Evolutionary conservation across 441 rosid species (phyloP).

Genomic region (Jatropha multifida): DNA sequence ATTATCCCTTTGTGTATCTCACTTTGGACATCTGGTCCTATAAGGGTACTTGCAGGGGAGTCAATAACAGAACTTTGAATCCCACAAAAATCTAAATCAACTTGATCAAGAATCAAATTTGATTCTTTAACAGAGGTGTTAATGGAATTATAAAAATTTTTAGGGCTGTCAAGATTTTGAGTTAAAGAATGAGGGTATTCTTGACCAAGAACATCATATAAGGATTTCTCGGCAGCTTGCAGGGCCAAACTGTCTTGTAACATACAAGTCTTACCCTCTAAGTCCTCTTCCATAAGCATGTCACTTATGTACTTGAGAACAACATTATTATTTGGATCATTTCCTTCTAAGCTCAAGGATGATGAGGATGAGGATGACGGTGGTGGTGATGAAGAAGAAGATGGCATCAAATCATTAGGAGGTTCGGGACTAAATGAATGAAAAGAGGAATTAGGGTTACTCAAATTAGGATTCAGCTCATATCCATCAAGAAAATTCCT

Average conservation of each 20-base stretch:
- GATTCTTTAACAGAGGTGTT: conserved; percentile 12
- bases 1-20: background rate
- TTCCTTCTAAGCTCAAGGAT: conserved; percentile 16
- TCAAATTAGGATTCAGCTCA: conserved; percentile 1
- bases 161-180: conserved; percentile 17
- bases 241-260: conserved; percentile 77
- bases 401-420: background rate
- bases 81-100: conserved; percentile 2
- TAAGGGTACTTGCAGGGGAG: conserved; percentile 28
- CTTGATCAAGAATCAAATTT: conserved; percentile 18
- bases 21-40: conserved; percentile 20
- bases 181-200: conserved; percentile 35
- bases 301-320: conserved; percentile 71
- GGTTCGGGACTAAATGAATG: conserved; percentile 4
- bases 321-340: conserved; percentile 27
- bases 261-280: conserved; percentile 64
- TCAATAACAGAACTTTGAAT: conserved; percentile 20
- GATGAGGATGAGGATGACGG: conserved; percentile 9
- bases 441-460: conserved; percentile 11
- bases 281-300: conserved; percentile 81
- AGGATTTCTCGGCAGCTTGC: conserved; percentile 81
- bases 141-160: conserved; percentile 13
- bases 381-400: background rate
- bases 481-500: conserved; percentile 13
- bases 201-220: conserved; percentile 62